These are phyloP conservation scores for Hypoxylon subgilvum DNA, from an alignment of 495 filamentous ascomycete species.

Conservation along the genomic window DNA sequence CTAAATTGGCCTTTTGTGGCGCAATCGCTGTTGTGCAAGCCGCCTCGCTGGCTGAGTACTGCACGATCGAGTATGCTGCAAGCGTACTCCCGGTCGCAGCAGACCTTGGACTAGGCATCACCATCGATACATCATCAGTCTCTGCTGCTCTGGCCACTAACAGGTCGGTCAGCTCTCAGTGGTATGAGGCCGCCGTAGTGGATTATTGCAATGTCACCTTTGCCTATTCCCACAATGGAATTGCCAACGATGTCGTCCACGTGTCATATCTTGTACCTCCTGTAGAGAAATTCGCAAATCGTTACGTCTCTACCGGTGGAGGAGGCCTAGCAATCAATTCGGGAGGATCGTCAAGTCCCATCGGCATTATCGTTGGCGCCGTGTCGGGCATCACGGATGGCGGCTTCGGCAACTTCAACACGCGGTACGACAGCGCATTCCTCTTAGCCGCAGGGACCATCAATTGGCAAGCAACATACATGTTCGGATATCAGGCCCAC, in stretches of 20 bases:
- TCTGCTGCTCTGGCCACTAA: constrained; percentile 42
- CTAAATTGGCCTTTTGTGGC: constrained; percentile 16
- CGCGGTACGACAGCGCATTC: constrained; percentile 42
- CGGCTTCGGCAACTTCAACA: constrained; percentile 55
- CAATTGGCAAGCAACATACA: constrained; percentile 52
- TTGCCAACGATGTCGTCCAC: constrained; percentile 42
- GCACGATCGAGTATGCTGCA: constrained; percentile 40
- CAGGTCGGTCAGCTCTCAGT: constrained; percentile 34
- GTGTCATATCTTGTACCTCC: constrained; percentile 51
- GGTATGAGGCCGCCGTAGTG: constrained; percentile 28
- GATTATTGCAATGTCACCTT: constrained; percentile 57
- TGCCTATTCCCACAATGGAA: constrained; percentile 50
- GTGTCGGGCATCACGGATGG: constrained; percentile 55
- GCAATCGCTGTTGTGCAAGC: neutral
- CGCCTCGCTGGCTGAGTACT: constrained; percentile 40
- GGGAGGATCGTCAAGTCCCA: constrained; percentile 43
- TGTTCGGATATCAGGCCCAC: constrained; percentile 52
- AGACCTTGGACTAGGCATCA: constrained; percentile 44
- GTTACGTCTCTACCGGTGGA: constrained; percentile 54
- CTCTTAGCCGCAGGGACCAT: constrained; percentile 52
- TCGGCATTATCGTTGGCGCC: constrained; percentile 53
- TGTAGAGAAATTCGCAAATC: constrained; percentile 49
- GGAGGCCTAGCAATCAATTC: constrained; percentile 55
- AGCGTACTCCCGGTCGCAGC: constrained; percentile 37
- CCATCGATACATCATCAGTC: constrained; percentile 44